phyloP scores from a whole-genome alignment of 2,329 filamentous ascomycete genomes.

The Penicillium italicum region DNA sequence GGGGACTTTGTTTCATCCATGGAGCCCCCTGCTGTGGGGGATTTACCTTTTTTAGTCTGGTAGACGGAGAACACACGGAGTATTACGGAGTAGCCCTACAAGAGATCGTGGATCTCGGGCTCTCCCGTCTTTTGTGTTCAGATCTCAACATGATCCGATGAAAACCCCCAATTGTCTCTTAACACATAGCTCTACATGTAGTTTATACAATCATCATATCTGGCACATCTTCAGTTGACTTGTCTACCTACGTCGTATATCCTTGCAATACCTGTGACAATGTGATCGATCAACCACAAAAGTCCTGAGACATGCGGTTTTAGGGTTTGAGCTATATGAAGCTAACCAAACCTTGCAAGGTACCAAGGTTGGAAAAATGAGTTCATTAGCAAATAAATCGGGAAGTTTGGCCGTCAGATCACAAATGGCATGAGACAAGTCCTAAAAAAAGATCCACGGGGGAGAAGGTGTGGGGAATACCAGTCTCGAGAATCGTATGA shows the following conservation, averaged over 20 bases:
- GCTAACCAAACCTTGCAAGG: background rate
- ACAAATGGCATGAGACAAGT: background rate
- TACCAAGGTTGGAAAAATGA: background rate
- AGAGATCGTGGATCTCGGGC: background rate
- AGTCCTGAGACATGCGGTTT: background rate
- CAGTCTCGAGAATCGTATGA: background rate
- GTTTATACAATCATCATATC: too few relatives aligned
- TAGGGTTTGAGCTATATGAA: background rate
- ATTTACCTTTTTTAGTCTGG: background rate
- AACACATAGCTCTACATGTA: background rate
- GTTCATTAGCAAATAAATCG: background rate
- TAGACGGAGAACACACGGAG: background rate
- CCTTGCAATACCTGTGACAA: background rate
- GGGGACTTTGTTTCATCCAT: background rate
- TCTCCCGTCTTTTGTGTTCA: background rate
- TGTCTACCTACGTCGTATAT: background rate
- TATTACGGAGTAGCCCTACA: background rate
- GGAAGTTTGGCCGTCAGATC: background rate
- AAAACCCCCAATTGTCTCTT: background rate
- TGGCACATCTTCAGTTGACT: background rate
- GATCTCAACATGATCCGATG: background rate
- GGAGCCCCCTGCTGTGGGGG: background rate
- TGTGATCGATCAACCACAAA: background rate
- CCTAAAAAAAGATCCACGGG: background rate
- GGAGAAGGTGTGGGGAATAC: too few relatives aligned